phyloP scores from a whole-genome alignment of 352 stramenopile genomes.

The Pythium aphanidermatum region DNA sequence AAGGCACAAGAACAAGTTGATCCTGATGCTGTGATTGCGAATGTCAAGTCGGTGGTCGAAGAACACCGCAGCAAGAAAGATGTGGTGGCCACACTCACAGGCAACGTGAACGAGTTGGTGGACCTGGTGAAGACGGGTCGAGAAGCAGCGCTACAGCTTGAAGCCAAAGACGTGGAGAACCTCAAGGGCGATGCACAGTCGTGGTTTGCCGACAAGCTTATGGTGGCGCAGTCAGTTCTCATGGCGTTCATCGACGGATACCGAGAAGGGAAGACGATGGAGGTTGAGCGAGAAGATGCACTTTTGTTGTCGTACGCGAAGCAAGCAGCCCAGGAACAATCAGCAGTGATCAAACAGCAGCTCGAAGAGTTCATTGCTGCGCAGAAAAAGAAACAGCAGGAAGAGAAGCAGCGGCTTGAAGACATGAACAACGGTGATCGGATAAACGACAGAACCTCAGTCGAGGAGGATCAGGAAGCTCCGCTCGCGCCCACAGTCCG shows the following conservation, averaged over 20 bases:
- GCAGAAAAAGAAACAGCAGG: constrained; percentile 52
- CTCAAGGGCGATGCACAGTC: constrained; percentile 60
- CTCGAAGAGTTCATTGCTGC: constrained; percentile 56
- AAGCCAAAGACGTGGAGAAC: constrained; percentile 53
- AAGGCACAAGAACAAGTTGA: constrained; percentile 57
- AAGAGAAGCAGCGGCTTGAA: constrained; percentile 9
- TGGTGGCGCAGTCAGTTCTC: constrained; percentile 74
- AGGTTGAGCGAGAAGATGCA: constrained; percentile 66
- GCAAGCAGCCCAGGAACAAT: constrained; percentile 70
- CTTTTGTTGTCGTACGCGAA: constrained; percentile 72
- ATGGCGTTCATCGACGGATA: constrained; percentile 83
- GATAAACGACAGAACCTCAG: too few species aligned
- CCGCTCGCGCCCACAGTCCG: too few species aligned
- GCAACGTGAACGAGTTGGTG: constrained; percentile 66
- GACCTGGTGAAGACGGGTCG: constrained; percentile 52
- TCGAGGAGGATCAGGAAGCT: background rate
- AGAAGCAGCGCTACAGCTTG: constrained; percentile 48
- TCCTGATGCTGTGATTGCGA: constrained; percentile 44
- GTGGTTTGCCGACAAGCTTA: constrained; percentile 81
- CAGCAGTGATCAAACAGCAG: constrained; percentile 59
- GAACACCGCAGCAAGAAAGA: constrained; percentile 66
- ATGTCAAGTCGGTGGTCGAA: constrained; percentile 49
- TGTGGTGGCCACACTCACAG: constrained; percentile 53
- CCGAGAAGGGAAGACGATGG: constrained; percentile 66
- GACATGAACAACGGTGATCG: background rate